These are phyloP conservation scores for Leptographium flavum DNA, from an alignment of 2,329 filamentous ascomycete species.

Conservation along the genomic window DNA sequence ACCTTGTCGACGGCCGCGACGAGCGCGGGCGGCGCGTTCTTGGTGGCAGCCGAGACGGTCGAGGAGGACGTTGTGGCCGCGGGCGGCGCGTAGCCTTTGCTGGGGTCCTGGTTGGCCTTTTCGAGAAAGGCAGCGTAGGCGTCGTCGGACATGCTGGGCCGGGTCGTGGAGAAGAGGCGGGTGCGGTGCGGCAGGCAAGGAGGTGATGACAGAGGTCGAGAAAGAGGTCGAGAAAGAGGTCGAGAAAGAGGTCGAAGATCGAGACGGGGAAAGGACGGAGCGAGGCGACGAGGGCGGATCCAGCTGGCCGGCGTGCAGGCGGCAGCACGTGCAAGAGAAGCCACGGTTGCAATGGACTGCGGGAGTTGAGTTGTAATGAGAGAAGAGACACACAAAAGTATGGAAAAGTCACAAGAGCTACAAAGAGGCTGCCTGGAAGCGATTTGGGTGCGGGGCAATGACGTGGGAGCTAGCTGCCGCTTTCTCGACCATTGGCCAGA, in stretches of 20 bases:
- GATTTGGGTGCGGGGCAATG: not conserved
- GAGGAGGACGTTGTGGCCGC: constrained; percentile 11
- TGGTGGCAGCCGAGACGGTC: constrained; percentile 5
- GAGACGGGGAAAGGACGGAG: not conserved
- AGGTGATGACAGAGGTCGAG: not conserved
- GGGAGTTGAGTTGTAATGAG: not conserved
- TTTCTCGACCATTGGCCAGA: not conserved
- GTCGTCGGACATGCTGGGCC: constrained; percentile 53
- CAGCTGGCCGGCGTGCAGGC: too few relatives aligned
- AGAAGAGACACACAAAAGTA: not conserved
- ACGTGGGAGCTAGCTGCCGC: not conserved
- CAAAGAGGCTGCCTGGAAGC: not conserved
- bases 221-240: not conserved
- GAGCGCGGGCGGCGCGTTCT: constrained; percentile 44
- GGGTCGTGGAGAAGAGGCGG: not conserved
- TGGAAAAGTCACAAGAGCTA: not conserved
- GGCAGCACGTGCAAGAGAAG: not conserved
- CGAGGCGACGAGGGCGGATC: too few relatives aligned
- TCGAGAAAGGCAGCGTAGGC: constrained; percentile 76
- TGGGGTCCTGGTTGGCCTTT: constrained; percentile 71
- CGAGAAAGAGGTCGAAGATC: not conserved
- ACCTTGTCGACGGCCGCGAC: constrained; percentile 33
- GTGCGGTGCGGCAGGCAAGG: not conserved
- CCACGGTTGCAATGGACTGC: not conserved
- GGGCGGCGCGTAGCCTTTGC: constrained; percentile 34